Conservation (phyloP, 2,329 filamentous ascomycete species). For the Paramyrothecium sp. region DNA sequence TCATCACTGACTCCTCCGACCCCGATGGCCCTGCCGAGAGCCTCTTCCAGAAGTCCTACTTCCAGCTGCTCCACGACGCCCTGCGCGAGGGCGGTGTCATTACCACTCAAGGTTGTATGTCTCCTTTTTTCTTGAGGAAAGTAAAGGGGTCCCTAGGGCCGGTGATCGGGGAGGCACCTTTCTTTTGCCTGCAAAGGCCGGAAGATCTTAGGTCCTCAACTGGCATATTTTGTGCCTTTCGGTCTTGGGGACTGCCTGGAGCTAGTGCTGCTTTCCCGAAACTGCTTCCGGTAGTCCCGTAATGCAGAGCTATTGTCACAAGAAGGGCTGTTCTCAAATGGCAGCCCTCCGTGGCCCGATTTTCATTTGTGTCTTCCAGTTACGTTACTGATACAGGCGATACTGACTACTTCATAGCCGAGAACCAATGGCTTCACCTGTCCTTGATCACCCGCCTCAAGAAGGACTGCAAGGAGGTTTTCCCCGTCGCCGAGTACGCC, state of each 20-base stretch:
- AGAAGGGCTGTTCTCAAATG: slow-evolving; percentile 16
- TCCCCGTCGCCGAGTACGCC: slow-evolving; percentile 96
- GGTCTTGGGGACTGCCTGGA: slow-evolving; percentile 32
- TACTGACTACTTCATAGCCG: slow-evolving; percentile 57
- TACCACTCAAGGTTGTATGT: slow-evolving; percentile 99
- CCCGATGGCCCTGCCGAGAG: slow-evolving; percentile 95
- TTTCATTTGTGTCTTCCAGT: slow-evolving; percentile 1
- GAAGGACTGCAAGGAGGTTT: slow-evolving; percentile 95
- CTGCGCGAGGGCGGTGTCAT: slow-evolving; percentile 96
- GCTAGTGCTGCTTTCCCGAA: slow-evolving; percentile 38
- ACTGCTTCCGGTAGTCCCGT: slow-evolving; percentile 36
- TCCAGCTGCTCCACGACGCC: slow-evolving; percentile 86
- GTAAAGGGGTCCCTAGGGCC: slow-evolving; percentile 34
- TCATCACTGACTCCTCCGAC: slow-evolving; percentile 98
- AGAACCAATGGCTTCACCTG: slow-evolving; percentile 99
- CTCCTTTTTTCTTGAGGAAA: slow-evolving; percentile 59
- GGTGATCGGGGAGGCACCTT: slow-evolving; percentile 22
- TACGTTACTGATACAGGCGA: background rate
- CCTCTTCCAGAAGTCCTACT: slow-evolving; percentile 98
- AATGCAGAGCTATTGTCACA: slow-evolving; percentile 18
- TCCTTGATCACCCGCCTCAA: slow-evolving; percentile 91
- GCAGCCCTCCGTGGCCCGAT: slow-evolving; percentile 7
- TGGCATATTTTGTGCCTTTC: slow-evolving; percentile 19
- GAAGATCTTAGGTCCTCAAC: slow-evolving; percentile 17
- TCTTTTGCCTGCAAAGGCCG: slow-evolving; percentile 10